Conservation (phyloP, 768 basidiomycete species). For the Boletus pseudopeckii region DNA sequence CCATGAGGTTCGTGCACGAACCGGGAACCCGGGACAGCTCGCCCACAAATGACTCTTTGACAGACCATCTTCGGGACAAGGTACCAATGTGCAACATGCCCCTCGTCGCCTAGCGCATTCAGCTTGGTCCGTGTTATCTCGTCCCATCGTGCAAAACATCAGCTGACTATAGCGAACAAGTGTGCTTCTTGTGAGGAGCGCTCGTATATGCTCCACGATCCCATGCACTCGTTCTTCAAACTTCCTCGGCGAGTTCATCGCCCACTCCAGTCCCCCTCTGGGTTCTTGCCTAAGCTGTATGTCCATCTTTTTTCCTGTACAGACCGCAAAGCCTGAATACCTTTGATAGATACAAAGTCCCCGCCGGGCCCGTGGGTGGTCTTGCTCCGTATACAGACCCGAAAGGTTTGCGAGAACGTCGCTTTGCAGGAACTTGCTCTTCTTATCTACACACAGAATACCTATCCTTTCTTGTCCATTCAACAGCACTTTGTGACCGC, state of each 20-base stretch:
- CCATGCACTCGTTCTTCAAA: slow-evolving; percentile 86
- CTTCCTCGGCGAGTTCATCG: slow-evolving; percentile 74
- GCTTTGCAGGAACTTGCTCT: background rate
- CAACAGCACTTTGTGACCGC: slow-evolving; percentile 76
- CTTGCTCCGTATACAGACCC: slow-evolving; percentile 42
- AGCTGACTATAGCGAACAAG: slow-evolving; percentile 36
- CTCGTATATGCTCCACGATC: slow-evolving; percentile 79
- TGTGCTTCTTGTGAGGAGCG: slow-evolving; percentile 75
- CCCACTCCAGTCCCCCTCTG: slow-evolving; percentile 48
- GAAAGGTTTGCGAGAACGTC: slow-evolving; percentile 42
- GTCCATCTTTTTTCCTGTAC: slow-evolving; percentile 14
- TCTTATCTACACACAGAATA: slow-evolving; percentile 46
- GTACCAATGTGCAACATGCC: slow-evolving; percentile 89
- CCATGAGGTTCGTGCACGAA: slow-evolving; percentile 43
- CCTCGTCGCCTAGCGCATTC: slow-evolving; percentile 66
- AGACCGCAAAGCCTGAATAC: slow-evolving; percentile 4
- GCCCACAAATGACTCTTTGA: background rate
- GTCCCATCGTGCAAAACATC: no score
- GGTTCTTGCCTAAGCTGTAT: slow-evolving; percentile 69
- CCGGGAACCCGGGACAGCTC: background rate
- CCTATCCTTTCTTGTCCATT: slow-evolving; percentile 56
- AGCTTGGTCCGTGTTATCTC: slow-evolving; percentile 54
- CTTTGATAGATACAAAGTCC: slow-evolving; percentile 55
- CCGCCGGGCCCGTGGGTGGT: slow-evolving; percentile 53
- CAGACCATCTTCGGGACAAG: slow-evolving; percentile 75